Percentiles rank a stretch among this genome's conserved stretches.
These are phyloP conservation scores for Lasiosphaeria miniovina DNA, from an alignment of 495 filamentous ascomycete genomes.

Conservation along the genomic window DNA sequence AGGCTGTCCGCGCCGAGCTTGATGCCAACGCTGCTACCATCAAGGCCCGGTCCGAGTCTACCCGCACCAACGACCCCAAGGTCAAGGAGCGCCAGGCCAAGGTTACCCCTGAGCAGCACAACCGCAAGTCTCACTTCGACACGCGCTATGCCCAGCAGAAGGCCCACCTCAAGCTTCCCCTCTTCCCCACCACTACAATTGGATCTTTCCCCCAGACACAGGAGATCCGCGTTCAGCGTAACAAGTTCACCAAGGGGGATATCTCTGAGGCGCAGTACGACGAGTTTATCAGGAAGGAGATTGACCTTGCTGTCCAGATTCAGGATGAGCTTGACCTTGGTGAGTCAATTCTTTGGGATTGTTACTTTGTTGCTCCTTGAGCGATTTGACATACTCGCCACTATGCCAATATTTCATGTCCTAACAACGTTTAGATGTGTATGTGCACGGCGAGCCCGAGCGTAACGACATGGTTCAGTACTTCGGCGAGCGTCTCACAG, in stretches of 20 bases:
- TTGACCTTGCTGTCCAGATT: conserved; percentile 85
- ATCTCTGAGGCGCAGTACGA: conserved; percentile 91
- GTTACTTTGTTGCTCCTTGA: too few relatives aligned
- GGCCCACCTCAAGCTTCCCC: conserved; percentile 81
- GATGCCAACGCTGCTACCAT: conserved; percentile 93
- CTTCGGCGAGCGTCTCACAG: conserved; percentile 94
- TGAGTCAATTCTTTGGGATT: too few relatives aligned
- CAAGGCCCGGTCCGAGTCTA: conserved; percentile 81
- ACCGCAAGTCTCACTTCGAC: conserved; percentile 86
- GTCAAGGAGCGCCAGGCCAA: conserved; percentile 93
- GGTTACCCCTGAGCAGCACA: conserved; percentile 79
- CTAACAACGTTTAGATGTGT: conserved; percentile 48
- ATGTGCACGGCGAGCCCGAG: conserved; percentile 97
- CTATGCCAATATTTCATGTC: too few relatives aligned
- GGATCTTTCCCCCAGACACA: conserved; percentile 99
- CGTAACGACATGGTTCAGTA: conserved; percentile 99
- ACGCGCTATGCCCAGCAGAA: conserved; percentile 80
- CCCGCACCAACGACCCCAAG: conserved; percentile 90
- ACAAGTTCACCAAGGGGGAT: conserved; percentile 97
- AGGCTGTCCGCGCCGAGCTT: conserved; percentile 76
- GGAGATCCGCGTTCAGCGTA: conserved; percentile 92
- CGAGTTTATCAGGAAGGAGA: conserved; percentile 98
- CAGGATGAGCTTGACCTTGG: conserved; percentile 94
- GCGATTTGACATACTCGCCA: too few relatives aligned
- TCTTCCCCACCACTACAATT: conserved; percentile 98